Conservation (phyloP, 2,329 filamentous ascomycete genomes). For the Ceratocystis harringtonii region DNA sequence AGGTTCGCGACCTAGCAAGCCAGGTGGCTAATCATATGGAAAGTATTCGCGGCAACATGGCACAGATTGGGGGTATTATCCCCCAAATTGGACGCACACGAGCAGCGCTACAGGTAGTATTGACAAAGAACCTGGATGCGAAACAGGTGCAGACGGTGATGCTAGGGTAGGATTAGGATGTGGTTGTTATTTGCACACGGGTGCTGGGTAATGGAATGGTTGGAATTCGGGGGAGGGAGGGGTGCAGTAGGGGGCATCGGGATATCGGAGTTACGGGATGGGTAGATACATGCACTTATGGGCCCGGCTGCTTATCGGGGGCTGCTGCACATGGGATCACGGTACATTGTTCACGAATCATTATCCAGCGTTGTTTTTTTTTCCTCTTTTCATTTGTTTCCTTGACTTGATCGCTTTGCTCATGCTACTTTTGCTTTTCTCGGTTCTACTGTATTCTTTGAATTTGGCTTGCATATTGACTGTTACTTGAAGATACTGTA, state of each 20-base stretch:
- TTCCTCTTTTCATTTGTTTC: not conserved
- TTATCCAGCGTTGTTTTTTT: not conserved
- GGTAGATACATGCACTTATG: no score
- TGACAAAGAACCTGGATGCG: slow-evolving; percentile 32
- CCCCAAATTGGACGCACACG: slow-evolving; percentile 34
- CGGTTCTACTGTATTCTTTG: not conserved
- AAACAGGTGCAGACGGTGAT: slow-evolving; percentile 35
- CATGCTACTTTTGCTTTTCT: no score
- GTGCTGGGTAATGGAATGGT: not conserved
- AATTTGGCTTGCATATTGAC: not conserved
- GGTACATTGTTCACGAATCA: not conserved
- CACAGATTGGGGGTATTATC: slow-evolving; percentile 37
- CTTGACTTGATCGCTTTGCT: not conserved
- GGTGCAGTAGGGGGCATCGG: not conserved
- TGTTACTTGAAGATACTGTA: not conserved
- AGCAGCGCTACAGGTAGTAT: slow-evolving; percentile 34
- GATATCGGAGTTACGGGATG: not conserved
- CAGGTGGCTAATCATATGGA: slow-evolving; percentile 42
- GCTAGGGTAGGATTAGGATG: slow-evolving; percentile 25
- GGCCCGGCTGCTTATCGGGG: not conserved
- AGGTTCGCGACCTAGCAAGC: slow-evolving; percentile 9
- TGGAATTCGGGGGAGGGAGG: not conserved
- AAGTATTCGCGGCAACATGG: slow-evolving; percentile 38
- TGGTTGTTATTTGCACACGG: not conserved
- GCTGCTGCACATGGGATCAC: not conserved